Conservation (phyloP, 2,329 filamentous ascomycete genomes). For the Verticillium longisporum region DNA sequence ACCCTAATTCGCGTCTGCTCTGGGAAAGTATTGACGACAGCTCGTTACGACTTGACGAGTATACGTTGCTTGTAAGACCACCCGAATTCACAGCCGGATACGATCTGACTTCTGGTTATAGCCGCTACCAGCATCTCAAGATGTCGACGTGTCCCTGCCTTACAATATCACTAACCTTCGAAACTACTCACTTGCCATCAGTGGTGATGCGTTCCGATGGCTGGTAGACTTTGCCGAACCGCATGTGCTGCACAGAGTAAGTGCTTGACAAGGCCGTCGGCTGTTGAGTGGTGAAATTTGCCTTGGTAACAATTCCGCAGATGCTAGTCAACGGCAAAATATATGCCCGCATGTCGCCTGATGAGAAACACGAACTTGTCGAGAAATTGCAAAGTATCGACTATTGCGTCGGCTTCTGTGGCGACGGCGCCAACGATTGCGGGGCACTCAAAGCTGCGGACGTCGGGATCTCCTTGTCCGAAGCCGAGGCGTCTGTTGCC, state of each 20-base stretch:
- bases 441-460: slow-evolving; percentile 95
- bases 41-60: slow-evolving; percentile 68
- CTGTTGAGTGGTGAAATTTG: background rate
- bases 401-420: slow-evolving; percentile 93
- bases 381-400: slow-evolving; percentile 95
- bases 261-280: slow-evolving; percentile 18
- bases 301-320: slow-evolving; percentile 27
- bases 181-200: slow-evolving; percentile 85
- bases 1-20: slow-evolving; percentile 63
- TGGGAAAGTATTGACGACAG: slow-evolving; percentile 97
- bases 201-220: slow-evolving; percentile 94
- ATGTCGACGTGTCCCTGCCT: slow-evolving; percentile 75
- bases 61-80: slow-evolving; percentile 59
- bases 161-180: slow-evolving; percentile 75
- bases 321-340: slow-evolving; percentile 91
- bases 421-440: slow-evolving; percentile 95
- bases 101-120: slow-evolving; percentile 22
- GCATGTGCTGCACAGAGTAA: slow-evolving; percentile 64
- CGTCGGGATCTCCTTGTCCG: slow-evolving; percentile 92
- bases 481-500: slow-evolving; percentile 96
- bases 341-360: slow-evolving; percentile 96
- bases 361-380: slow-evolving; percentile 96
- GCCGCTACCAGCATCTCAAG: slow-evolving; percentile 64
- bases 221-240: slow-evolving; percentile 83
- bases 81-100: too few species aligned